A percentile compares a stretch with the other conserved stretches of the same genome.
phyloP scores from a whole-genome alignment of 2,329 filamentous ascomycete genomes.

The Didymella lethalis region DNA sequence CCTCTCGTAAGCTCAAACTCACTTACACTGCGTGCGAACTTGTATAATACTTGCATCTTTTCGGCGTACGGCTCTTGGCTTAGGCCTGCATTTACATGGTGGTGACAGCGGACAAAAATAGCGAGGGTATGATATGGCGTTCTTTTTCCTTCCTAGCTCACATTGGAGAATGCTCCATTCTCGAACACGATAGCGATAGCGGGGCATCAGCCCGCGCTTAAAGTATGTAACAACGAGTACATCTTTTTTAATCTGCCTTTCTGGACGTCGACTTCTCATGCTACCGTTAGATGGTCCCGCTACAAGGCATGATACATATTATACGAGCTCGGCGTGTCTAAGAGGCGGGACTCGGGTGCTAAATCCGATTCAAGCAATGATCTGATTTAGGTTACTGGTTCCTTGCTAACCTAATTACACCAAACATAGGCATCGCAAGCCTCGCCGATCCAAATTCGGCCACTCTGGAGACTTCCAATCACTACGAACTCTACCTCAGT shows the following conservation, averaged over 20 bases:
- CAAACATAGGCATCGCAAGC: background rate
- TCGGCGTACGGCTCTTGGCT: slow-evolving; percentile 16
- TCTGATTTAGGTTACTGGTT: background rate
- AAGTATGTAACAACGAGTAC: background rate
- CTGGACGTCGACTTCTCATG: background rate
- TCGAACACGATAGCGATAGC: background rate
- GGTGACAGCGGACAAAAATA: slow-evolving; percentile 17
- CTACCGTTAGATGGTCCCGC: background rate
- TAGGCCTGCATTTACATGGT: slow-evolving; percentile 22
- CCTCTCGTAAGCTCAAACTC: slow-evolving; percentile 16
- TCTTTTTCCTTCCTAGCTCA: background rate
- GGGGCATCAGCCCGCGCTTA: background rate
- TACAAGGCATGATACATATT: background rate
- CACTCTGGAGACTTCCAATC: background rate
- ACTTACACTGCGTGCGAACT: background rate
- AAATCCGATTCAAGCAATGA: background rate
- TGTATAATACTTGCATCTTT: slow-evolving; percentile 21
- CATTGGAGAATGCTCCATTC: background rate
- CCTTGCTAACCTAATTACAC: background rate
- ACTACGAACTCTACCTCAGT: background rate
- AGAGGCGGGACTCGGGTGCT: background rate
- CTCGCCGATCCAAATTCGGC: background rate
- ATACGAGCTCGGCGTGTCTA: background rate
- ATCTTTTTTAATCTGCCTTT: background rate
- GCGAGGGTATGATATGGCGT: slow-evolving; percentile 14